Evolutionary conservation across 164 flowering plant genomes (phyloP).

Genomic region (Sextonia rubra): DNA sequence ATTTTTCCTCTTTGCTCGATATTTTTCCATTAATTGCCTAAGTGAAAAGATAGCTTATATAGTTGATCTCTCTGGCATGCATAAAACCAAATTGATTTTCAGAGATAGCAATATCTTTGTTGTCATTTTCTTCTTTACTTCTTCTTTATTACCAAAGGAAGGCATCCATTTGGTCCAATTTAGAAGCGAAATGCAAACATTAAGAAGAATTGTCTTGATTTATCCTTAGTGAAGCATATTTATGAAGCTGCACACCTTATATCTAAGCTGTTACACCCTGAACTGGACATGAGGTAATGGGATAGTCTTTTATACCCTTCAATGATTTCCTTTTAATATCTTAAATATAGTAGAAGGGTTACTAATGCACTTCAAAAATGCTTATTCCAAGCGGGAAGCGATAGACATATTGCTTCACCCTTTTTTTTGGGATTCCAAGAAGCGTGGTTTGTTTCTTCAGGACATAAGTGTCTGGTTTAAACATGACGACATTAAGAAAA

Average conservation of each 20-base stretch:
- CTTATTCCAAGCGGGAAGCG: constrained; percentile 52
- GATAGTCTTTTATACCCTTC: neutral
- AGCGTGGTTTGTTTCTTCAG: constrained; percentile 63
- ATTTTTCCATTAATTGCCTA: too few species aligned
- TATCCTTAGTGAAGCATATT: constrained; percentile 55
- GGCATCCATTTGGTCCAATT: constrained; percentile 65
- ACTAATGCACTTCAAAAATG: neutral
- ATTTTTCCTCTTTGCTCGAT: too few species aligned
- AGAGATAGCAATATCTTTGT: too few species aligned
- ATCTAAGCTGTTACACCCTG: constrained; percentile 42
- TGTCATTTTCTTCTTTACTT: too few species aligned
- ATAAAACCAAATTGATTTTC: too few species aligned
- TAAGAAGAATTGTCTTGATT: constrained; percentile 43
- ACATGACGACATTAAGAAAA: constrained; percentile 49
- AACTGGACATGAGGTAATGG: constrained; percentile 52
- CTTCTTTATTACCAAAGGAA: constrained; percentile 67
- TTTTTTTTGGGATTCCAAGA: constrained; percentile 67
- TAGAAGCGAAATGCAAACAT: constrained; percentile 67
- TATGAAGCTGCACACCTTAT: constrained; percentile 80
- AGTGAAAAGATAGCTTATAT: too few species aligned
- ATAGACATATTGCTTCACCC: constrained; percentile 56
- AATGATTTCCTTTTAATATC: neutral
- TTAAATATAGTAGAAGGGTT: neutral
- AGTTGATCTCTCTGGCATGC: too few species aligned
- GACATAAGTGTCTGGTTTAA: constrained; percentile 71